These are phyloP conservation scores for Venturia carpophila DNA, from an alignment of 2,329 filamentous ascomycete genomes.

Conservation along the genomic window DNA sequence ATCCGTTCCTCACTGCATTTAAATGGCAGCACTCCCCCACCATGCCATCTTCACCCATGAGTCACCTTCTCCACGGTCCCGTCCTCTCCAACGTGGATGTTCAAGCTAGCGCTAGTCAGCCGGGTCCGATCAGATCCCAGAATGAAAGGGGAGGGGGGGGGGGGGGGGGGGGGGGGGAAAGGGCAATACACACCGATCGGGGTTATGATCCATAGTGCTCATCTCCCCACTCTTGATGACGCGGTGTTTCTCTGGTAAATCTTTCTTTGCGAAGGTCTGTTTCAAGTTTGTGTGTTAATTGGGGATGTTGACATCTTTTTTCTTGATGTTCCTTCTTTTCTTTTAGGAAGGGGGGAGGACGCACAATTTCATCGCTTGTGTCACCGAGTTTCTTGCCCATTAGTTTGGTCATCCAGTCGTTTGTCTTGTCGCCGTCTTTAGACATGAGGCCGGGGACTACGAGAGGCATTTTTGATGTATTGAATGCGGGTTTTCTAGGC, in stretches of 20 bases:
- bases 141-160: too few species aligned
- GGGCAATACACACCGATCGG: conserved; percentile 33
- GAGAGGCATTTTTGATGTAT: conserved; percentile 37
- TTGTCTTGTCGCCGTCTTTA: conserved; percentile 30
- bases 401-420: conserved; percentile 42
- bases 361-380: conserved; percentile 37
- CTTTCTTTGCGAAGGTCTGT: conserved; percentile 44
- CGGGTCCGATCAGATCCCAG: too few species aligned
- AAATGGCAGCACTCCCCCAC: too few species aligned
- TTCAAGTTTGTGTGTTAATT: too few species aligned
- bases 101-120: conserved; percentile 29
- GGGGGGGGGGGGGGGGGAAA: neutral
- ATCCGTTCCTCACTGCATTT: too few species aligned
- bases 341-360: too few species aligned
- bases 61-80: conserved; percentile 43
- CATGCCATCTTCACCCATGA: conserved; percentile 33
- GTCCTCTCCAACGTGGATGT: conserved; percentile 42
- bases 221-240: conserved; percentile 40
- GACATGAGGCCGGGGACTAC: conserved; percentile 41
- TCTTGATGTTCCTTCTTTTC: too few species aligned
- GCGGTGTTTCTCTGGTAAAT: conserved; percentile 42
- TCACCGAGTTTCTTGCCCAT: conserved; percentile 47
- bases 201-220: conserved; percentile 41
- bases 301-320: too few species aligned
- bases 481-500: neutral